These are phyloP conservation scores for Pythium apleroticum DNA, from an alignment of 352 stramenopile species.

Conservation along the genomic window DNA sequence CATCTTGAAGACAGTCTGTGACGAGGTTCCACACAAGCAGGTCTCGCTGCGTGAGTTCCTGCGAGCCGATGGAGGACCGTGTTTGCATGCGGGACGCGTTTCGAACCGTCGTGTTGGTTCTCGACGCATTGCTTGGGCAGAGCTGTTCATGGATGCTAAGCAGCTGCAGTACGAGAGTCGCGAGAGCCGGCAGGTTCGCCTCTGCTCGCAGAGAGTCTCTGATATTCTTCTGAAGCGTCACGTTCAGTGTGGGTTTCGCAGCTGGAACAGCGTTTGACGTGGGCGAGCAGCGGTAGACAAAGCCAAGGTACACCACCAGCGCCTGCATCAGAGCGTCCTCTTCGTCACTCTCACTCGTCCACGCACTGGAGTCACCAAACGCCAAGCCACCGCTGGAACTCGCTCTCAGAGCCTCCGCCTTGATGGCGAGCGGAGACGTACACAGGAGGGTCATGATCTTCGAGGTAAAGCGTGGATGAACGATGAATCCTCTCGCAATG, in stretches of 20 bases:
- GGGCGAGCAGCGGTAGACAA: slow-evolving; percentile 34
- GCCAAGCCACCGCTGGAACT: background rate
- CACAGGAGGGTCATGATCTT: slow-evolving; percentile 50
- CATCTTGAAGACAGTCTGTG: slow-evolving; percentile 10
- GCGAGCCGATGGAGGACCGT: background rate
- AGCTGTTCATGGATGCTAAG: slow-evolving; percentile 23
- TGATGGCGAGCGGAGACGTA: slow-evolving; percentile 18
- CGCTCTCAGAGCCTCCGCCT: slow-evolving; percentile 3
- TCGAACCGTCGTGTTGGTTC: background rate
- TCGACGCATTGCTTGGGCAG: slow-evolving; percentile 7
- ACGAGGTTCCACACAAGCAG: slow-evolving; percentile 21
- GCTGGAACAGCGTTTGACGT: background rate
- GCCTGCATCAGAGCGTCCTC: slow-evolving; percentile 35
- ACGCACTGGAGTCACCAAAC: background rate
- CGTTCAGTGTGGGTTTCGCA: background rate
- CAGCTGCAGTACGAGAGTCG: slow-evolving; percentile 20
- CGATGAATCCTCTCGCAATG: slow-evolving; percentile 38
- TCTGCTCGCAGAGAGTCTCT: slow-evolving; percentile 45
- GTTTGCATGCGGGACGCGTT: background rate
- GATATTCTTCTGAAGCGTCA: slow-evolving; percentile 38
- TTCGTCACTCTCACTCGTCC: slow-evolving; percentile 24
- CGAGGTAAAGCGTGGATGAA: slow-evolving; percentile 56
- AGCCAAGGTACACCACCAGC: slow-evolving; percentile 56
- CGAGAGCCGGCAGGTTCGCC: slow-evolving; percentile 27
- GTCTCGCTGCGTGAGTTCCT: slow-evolving; percentile 13